Conservation (phyloP, 1,139 yeast species). For the Barnettozyma hawaiiensis region DNA sequence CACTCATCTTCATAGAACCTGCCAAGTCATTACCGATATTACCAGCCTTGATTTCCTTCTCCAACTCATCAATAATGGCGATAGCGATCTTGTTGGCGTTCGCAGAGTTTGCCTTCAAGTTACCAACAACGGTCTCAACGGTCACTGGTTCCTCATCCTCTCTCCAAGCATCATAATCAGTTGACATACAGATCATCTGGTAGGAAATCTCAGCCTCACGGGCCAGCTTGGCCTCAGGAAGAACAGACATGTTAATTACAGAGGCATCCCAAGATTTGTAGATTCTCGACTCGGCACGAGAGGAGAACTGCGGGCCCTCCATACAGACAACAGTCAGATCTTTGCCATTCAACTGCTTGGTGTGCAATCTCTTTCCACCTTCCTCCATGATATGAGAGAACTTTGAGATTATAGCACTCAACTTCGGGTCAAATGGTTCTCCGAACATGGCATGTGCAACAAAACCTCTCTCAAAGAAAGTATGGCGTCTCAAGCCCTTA, state of each 20-base stretch:
- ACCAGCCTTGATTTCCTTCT: constrained; percentile 54
- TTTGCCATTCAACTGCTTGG: constrained; percentile 25
- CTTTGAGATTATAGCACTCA: constrained; percentile 60
- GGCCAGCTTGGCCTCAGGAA: constrained; percentile 95
- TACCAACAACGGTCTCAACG: constrained; percentile 91
- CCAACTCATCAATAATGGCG: constrained; percentile 59
- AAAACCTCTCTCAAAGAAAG: constrained; percentile 87
- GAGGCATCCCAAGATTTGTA: constrained; percentile 91
- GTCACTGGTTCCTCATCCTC: constrained; percentile 94
- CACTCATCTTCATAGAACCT: constrained; percentile 77
- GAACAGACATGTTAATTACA: constrained; percentile 91
- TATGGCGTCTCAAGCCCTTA: constrained; percentile 85
- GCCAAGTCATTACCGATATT: constrained; percentile 61
- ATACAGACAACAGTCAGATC: constrained; percentile 87
- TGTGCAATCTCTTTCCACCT: constrained; percentile 36
- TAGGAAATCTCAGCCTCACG: constrained; percentile 95
- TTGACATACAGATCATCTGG: constrained; percentile 98
- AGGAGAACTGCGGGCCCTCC: constrained; percentile 99
- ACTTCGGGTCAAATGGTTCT: constrained; percentile 82
- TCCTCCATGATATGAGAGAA: constrained; percentile 49
- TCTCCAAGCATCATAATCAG: constrained; percentile 98
- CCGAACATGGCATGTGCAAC: constrained; percentile 98
- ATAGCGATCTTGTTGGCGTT: constrained; percentile 81
- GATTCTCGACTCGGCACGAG: constrained; percentile 92
- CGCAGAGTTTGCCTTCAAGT: constrained; percentile 78